These are phyloP conservation scores for Papiliotrema terrestris DNA, from an alignment of 1,284 basidiomycete species.

Conservation along the genomic window DNA sequence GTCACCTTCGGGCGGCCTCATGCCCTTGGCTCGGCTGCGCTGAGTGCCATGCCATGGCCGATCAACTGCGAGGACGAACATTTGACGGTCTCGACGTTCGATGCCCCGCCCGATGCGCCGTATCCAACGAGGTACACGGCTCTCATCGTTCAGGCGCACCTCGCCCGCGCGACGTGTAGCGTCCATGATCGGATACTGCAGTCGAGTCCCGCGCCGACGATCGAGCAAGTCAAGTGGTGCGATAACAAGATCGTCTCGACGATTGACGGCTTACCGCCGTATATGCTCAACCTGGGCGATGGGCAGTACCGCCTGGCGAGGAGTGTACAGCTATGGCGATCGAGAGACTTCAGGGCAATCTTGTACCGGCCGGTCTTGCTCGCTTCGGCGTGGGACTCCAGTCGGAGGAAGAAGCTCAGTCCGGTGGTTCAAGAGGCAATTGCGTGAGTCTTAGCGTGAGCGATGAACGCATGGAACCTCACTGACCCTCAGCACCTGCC, in stretches of 20 bases:
- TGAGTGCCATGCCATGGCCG: constrained; percentile 9
- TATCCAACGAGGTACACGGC: constrained; percentile 19
- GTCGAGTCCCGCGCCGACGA: constrained; percentile 13
- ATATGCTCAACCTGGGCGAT: constrained; percentile 7
- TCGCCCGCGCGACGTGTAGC: constrained; percentile 14
- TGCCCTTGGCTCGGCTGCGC: constrained; percentile 9
- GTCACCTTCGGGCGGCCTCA: constrained; percentile 24
- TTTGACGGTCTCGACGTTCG: constrained; percentile 14
- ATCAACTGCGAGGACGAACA: constrained; percentile 25
- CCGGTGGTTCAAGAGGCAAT: constrained; percentile 14
- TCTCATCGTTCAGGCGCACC: constrained; percentile 16
- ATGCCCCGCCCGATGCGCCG: constrained; percentile 7
- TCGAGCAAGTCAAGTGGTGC: constrained; percentile 19
- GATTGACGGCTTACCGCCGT: constrained; percentile 9
- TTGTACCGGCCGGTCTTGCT: constrained; percentile 25
- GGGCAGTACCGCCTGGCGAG: constrained; percentile 14
- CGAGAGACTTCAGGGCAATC: constrained; percentile 19
- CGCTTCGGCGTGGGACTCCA: constrained; percentile 23
- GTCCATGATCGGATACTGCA: constrained; percentile 19
- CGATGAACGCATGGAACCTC: not conserved
- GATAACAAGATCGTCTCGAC: constrained; percentile 12
- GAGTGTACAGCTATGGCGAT: constrained; percentile 16
- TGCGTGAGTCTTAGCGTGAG: constrained; percentile 8
- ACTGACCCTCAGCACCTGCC: constrained; percentile 12
- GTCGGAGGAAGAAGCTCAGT: constrained; percentile 8